Conservation (phyloP, 768 basidiomycete species). For the Calocybe gangraenosa region DNA sequence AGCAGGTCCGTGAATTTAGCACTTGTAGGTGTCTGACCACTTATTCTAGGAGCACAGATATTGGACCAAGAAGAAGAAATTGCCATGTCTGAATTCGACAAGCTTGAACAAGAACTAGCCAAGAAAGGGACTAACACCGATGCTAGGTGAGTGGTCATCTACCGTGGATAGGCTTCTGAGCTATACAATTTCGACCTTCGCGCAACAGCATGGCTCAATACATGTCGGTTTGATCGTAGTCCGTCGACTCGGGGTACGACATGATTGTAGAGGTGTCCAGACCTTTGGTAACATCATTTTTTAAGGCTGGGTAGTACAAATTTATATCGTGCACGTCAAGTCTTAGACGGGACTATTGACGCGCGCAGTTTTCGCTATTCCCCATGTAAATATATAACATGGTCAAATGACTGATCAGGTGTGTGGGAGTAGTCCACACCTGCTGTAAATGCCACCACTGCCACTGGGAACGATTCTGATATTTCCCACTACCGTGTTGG, state of each 20-base stretch:
- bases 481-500: too few species aligned
- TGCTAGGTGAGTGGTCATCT: constrained; percentile 35
- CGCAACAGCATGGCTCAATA: constrained; percentile 71
- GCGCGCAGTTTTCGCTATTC: too few species aligned
- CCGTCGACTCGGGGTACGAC: background rate
- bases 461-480: too few species aligned
- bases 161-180: background rate
- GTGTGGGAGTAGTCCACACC: too few species aligned
- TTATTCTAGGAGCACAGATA: constrained; percentile 47
- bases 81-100: constrained; percentile 83
- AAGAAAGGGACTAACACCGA: constrained; percentile 38
- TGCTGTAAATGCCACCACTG: too few species aligned
- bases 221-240: constrained; percentile 58
- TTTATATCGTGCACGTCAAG: too few species aligned
- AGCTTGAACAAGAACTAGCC: constrained; percentile 70
- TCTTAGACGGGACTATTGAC: too few species aligned
- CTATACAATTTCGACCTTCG: background rate
- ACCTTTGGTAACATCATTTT: too few species aligned
- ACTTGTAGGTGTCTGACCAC: background rate
- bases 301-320: too few species aligned
- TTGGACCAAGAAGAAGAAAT: constrained; percentile 87
- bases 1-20: constrained; percentile 54
- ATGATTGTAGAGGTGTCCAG: background rate
- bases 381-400: too few species aligned
- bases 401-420: too few species aligned